Base-by-base conservation (phyloP, 805 yeast species). In the Yarrowia bubula region DNA sequence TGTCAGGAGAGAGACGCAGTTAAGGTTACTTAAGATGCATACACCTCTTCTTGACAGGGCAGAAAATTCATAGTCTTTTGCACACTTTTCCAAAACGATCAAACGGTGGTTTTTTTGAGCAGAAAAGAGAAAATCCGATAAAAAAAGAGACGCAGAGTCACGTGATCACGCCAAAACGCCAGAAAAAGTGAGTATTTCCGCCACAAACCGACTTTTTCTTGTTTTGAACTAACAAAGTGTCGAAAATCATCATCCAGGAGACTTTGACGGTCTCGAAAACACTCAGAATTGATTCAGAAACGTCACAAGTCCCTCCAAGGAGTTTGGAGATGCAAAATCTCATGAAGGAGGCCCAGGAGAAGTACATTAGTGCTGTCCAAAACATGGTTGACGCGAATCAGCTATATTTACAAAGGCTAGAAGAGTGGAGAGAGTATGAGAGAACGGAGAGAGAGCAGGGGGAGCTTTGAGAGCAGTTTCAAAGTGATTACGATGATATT, bases 331-430 rank as follows among this genome's bases (percentile, higher is more conserved):
- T 35, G 3, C 55, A 10, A 48, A 17, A 28, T 15, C 39, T 11
- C 15, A 13, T 37, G 41, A 4, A 39, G 13, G 61, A 55, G 15
- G 61, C 61, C 22, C 47, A 41, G 15, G 61, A 55, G 5, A 39
- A 31, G 61, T 55, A 55, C 38, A 13, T 55, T 41, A 2, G n/a
- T 7, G 61, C 61, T 2, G 61, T 55, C 17, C 11, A 39, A 13
- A 38, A 46, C 28, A 55, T 55, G 61, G 47, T 55, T 7, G 37
- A 39, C 4, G 61, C 61, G 31, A 55, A 55, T 31, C 28, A n/a
- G 8, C 32, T 15, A 9, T 55, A 55, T 32, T 5, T 55, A 4
- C 11, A 14, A 31, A 10, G 43, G 6, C 13, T 55, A 37, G 47
- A 55, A 8, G 61, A 55, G 47, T 39, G 61, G 47, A 31, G 28